These are phyloP conservation scores for Dendrostoma leiphaemia DNA, from an alignment of 2,329 filamentous ascomycete species.

Conservation along the genomic window DNA sequence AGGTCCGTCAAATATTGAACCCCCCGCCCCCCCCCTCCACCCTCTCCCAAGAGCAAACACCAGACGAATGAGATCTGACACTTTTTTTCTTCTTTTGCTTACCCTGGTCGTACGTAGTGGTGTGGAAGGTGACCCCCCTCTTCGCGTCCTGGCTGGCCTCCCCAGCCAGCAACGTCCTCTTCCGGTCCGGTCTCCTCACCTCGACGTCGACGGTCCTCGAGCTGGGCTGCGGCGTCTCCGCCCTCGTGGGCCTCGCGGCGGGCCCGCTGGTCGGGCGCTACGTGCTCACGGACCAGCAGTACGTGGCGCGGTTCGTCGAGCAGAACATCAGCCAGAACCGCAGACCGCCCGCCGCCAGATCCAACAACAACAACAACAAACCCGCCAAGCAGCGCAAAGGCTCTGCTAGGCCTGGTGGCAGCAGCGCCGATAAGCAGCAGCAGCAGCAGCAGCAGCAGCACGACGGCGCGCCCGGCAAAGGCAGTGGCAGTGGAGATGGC, in stretches of 20 bases:
- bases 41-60: too few relatives aligned
- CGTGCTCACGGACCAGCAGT: conserved; percentile 83
- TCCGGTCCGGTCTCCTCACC: conserved; percentile 47
- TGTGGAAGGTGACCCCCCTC: conserved; percentile 87
- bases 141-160: conserved; percentile 78
- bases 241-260: conserved; percentile 70
- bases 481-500: neutral
- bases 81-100: too few relatives aligned
- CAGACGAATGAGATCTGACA: too few relatives aligned
- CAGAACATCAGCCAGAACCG: conserved; percentile 70
- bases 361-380: neutral
- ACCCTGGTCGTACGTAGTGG: conserved; percentile 58
- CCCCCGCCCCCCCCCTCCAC: too few relatives aligned
- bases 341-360: conserved; percentile 9
- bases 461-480: conserved; percentile 6
- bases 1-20: too few relatives aligned
- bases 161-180: conserved; percentile 58
- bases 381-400: neutral
- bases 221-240: conserved; percentile 85
- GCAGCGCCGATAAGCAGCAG: too few relatives aligned
- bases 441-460: conserved; percentile 15
- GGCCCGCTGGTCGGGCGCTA: conserved; percentile 62
- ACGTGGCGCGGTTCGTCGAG: conserved; percentile 74
- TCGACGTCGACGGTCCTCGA: conserved; percentile 66
- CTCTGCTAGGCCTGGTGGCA: too few relatives aligned